A percentile compares a stretch with the other conserved stretches of the same genome.
These are phyloP conservation scores for Eucalyptus melliodora DNA, from an alignment of 345 rosid genomes.

Conservation along the genomic window DNA sequence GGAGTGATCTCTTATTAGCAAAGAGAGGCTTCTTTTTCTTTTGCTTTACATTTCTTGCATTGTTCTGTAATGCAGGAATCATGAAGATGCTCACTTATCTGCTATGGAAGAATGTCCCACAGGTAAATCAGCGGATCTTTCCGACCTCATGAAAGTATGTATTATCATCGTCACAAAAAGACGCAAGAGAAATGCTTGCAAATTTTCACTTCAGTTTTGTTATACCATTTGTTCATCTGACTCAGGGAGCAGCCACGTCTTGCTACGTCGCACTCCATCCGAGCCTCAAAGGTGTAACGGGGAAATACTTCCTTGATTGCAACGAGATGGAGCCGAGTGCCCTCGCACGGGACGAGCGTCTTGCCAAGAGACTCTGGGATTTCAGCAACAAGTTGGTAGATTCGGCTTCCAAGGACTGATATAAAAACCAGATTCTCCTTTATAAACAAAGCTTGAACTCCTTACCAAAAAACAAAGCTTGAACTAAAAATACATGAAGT, in stretches of 20 bases:
- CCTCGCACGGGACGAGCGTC: constrained; percentile 35
- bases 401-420: constrained; percentile 14
- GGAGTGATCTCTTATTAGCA: neutral
- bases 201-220: neutral
- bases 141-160: neutral
- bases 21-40: neutral
- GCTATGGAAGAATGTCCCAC: constrained; percentile 83
- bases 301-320: constrained; percentile 76
- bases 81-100: constrained; percentile 42
- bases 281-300: constrained; percentile 43
- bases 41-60: neutral
- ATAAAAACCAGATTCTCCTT: neutral
- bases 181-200: neutral
- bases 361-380: constrained; percentile 67
- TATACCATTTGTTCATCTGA: no score
- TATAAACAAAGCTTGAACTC: neutral
- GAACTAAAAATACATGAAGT: neutral
- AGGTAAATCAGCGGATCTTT: constrained; percentile 22
- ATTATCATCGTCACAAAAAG: neutral
- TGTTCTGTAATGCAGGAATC: constrained; percentile 23
- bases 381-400: constrained; percentile 51
- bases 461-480: neutral
- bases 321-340: constrained; percentile 53
- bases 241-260: constrained; percentile 91
- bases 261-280: constrained; percentile 87